A percentile compares a stretch with the other conserved stretches of the same genome.
Conservation (phyloP, 2,329 filamentous ascomycete genomes). For the Talaromyces sp. region DNA sequence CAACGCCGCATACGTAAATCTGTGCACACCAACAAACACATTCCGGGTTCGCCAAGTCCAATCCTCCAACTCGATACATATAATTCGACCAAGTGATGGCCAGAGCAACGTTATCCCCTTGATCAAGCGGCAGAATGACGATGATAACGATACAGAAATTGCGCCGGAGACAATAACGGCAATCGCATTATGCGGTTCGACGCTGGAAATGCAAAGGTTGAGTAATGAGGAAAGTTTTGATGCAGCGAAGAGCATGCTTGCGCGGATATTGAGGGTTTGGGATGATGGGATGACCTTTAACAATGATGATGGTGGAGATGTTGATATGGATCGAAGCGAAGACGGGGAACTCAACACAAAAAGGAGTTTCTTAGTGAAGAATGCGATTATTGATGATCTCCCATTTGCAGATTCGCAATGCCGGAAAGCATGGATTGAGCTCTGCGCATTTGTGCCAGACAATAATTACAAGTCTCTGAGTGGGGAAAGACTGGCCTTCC, state of each 20-base stretch:
- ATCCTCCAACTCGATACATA: constrained; percentile 62
- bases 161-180: constrained; percentile 36
- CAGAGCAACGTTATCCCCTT: constrained; percentile 21
- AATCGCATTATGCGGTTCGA: constrained; percentile 46
- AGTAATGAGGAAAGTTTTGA: constrained; percentile 28
- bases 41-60: constrained; percentile 63
- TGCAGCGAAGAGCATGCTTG: constrained; percentile 31
- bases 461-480: constrained; percentile 14
- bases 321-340: constrained; percentile 17
- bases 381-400: constrained; percentile 47
- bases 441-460: constrained; percentile 53
- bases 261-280: constrained; percentile 31
- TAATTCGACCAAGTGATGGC: constrained; percentile 47
- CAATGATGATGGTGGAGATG: constrained; percentile 19
- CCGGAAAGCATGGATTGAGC: constrained; percentile 47
- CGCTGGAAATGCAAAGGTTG: constrained; percentile 41
- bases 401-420: constrained; percentile 54
- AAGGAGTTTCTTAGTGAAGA: constrained; percentile 27
- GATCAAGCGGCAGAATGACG: background rate
- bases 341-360: constrained; percentile 23
- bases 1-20: constrained; percentile 46
- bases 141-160: constrained; percentile 19
- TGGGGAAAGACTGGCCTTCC: constrained; percentile 33
- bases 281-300: constrained; percentile 19
- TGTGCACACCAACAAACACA: constrained; percentile 57